Conservation (phyloP, 2,329 filamentous ascomycete genomes). For the Colletotrichum plurivorum region DNA sequence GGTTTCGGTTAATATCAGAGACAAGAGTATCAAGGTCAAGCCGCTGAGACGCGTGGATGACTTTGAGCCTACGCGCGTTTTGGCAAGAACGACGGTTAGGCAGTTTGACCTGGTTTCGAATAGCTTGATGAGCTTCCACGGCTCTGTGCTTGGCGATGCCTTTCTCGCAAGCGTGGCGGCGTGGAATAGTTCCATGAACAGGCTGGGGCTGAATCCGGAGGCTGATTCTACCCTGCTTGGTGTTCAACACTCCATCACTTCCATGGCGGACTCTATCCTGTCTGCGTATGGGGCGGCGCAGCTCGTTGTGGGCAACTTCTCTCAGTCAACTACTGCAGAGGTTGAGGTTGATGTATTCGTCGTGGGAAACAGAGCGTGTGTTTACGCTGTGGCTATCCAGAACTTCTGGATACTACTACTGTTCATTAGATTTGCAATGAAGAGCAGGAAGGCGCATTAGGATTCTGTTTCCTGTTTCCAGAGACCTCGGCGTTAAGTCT, state of each 20-base stretch:
- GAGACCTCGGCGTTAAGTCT: too few relatives aligned
- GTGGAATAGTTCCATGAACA: constrained; percentile 27
- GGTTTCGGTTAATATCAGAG: constrained; percentile 47
- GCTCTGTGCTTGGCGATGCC: constrained; percentile 52
- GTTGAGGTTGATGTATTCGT: constrained; percentile 39
- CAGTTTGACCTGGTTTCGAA: constrained; percentile 54
- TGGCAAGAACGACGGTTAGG: constrained; percentile 47
- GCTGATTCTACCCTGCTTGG: constrained; percentile 31
- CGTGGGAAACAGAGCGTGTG: constrained; percentile 20
- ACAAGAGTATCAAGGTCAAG: constrained; percentile 47
- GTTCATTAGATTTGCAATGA: too few relatives aligned
- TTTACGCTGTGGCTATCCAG: constrained; percentile 4
- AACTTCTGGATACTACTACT: too few relatives aligned
- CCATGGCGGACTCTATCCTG: constrained; percentile 45
- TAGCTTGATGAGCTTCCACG: constrained; percentile 53
- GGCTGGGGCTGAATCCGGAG: constrained; percentile 9
- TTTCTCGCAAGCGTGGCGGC: constrained; percentile 49
- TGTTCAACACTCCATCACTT: constrained; percentile 38
- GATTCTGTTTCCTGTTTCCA: too few relatives aligned
- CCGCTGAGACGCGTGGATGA: constrained; percentile 39
- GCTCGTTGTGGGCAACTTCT: constrained; percentile 48
- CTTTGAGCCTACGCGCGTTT: constrained; percentile 48
- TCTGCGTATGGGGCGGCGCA: constrained; percentile 50
- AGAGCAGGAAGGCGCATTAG: too few relatives aligned
- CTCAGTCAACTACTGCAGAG: constrained; percentile 18